phyloP scores from a whole-genome alignment of 305 asterid genomes.

The Striga hermonthica region DNA sequence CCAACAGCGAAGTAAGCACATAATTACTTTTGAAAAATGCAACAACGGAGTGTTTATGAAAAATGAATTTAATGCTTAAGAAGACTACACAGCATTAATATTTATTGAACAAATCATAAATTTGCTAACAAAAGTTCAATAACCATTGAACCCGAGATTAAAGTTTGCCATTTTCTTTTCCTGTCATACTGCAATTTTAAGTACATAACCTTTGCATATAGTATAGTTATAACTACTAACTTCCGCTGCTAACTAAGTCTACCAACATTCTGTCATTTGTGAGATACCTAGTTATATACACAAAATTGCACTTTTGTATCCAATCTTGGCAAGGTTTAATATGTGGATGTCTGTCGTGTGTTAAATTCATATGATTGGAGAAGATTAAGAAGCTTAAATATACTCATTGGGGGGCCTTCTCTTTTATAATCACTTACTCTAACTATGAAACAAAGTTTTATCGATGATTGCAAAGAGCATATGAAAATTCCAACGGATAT shows the following conservation, averaged over 20 bases:
- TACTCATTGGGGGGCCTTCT: neutral
- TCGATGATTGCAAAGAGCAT: neutral
- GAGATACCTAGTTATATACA: neutral
- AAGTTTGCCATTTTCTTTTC: neutral
- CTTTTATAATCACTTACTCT: neutral
- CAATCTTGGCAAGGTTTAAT: neutral
- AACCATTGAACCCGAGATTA: neutral
- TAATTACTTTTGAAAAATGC: conserved; percentile 11
- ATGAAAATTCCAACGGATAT: neutral
- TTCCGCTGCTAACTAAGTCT: neutral
- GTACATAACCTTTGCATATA: neutral
- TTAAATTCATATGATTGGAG: neutral
- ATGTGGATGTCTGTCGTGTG: neutral
- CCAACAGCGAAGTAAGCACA: conserved; percentile 13
- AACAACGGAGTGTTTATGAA: conserved; percentile 8
- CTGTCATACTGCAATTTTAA: neutral
- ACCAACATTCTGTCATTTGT: neutral
- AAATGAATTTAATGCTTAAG: conserved; percentile 24
- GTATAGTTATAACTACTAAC: neutral
- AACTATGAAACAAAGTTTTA: neutral
- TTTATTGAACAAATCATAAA: conserved; percentile 19
- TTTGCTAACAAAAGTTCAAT: conserved; percentile 3
- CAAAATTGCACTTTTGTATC: neutral
- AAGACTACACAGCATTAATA: neutral
- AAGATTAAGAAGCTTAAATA: neutral